Evolutionary conservation across 2,329 filamentous ascomycete species (phyloP).

Genomic region (Penicillium olsonii): DNA sequence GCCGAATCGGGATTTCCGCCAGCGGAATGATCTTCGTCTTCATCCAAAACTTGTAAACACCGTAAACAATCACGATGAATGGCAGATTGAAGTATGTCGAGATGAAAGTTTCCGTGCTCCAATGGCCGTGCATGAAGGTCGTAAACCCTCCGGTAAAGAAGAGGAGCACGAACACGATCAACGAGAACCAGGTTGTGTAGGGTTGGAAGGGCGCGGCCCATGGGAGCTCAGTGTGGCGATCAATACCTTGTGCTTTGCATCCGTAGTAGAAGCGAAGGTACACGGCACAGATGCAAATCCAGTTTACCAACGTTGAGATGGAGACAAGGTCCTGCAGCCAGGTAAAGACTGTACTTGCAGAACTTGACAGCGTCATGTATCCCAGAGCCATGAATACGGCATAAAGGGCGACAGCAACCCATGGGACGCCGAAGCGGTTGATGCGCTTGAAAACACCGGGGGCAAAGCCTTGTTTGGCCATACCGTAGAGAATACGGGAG

Average conservation of each 20-base stretch:
- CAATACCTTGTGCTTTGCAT: constrained; percentile 40
- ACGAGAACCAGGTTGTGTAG: constrained; percentile 60
- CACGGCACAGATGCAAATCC: constrained; percentile 59
- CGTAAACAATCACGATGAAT: constrained; percentile 55
- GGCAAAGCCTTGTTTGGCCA: constrained; percentile 42
- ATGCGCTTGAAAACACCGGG: constrained; percentile 36
- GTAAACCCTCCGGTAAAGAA: constrained; percentile 70
- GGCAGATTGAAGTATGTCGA: constrained; percentile 63
- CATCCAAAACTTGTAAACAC: constrained; percentile 41
- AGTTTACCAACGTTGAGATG: constrained; percentile 49
- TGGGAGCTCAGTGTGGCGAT: constrained; percentile 42
- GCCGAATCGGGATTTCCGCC: constrained; percentile 39
- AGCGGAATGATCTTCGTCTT: constrained; percentile 38
- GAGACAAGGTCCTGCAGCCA: constrained; percentile 66
- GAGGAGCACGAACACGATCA: constrained; percentile 60
- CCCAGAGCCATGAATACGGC: constrained; percentile 60
- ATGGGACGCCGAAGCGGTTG: constrained; percentile 56
- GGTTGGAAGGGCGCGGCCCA: constrained; percentile 56
- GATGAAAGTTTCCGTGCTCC: constrained; percentile 60
- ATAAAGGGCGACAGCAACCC: constrained; percentile 54
- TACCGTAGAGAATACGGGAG: constrained; percentile 40
- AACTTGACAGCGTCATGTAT: constrained; percentile 62
- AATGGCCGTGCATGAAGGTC: constrained; percentile 26
- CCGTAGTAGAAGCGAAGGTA: constrained; percentile 56
- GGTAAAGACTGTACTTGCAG: constrained; percentile 60